A percentile compares a stretch with the other conserved stretches of the same genome.
Conservation (phyloP, 768 basidiomycete species). For the Leccinum aurantiacum region DNA sequence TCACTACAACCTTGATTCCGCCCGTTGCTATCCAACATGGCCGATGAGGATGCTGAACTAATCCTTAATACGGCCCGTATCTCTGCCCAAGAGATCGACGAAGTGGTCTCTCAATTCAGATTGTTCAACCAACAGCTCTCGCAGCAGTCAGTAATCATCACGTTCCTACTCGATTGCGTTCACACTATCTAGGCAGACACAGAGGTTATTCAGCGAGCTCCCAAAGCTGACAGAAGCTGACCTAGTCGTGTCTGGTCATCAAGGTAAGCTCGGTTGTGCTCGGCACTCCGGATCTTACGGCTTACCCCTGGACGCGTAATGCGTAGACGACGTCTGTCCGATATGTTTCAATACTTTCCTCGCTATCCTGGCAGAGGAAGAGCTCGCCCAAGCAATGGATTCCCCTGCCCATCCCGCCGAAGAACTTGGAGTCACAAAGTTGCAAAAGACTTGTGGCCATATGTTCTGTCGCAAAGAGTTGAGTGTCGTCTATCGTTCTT, state of each 20-base stretch:
- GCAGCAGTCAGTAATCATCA: slow-evolving; percentile 23
- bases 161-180: background rate
- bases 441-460: slow-evolving; percentile 59
- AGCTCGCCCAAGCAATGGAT: slow-evolving; percentile 72
- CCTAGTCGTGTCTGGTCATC: slow-evolving; percentile 45
- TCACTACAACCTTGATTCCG: background rate
- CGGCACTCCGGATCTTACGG: background rate
- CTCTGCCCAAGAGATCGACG: slow-evolving; percentile 33
- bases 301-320: slow-evolving; percentile 1
- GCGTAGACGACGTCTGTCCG: slow-evolving; percentile 65
- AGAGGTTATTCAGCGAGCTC: slow-evolving; percentile 44
- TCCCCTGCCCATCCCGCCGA: slow-evolving; percentile 73
- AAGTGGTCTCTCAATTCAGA: slow-evolving; percentile 32
- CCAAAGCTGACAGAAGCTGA: slow-evolving; percentile 53
- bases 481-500: slow-evolving; percentile 25
- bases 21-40: slow-evolving; percentile 14
- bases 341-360: slow-evolving; percentile 72
- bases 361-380: slow-evolving; percentile 73
- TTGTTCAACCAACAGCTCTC: slow-evolving; percentile 27
- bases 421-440: slow-evolving; percentile 65
- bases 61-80: slow-evolving; percentile 4
- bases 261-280: slow-evolving; percentile 35
- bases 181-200: slow-evolving; percentile 31
- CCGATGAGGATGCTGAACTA: slow-evolving; percentile 19
- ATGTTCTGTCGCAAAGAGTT: slow-evolving; percentile 84